phyloP scores from a whole-genome alignment of 768 basidiomycete genomes.

The Termitomyces sp. region DNA sequence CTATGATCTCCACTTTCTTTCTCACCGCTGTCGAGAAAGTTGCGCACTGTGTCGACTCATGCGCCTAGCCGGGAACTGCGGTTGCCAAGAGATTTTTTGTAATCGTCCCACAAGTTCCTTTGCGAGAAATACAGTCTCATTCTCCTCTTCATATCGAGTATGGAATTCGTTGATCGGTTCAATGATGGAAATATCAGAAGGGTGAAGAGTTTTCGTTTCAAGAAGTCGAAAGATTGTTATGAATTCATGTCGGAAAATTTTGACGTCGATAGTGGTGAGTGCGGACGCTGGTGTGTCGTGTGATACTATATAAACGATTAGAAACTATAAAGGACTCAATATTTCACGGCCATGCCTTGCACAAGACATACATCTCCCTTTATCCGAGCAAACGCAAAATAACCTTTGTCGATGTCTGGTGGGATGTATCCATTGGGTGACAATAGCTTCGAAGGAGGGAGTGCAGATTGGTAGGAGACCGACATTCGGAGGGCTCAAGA shows the following conservation, averaged over 20 bases:
- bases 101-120: conserved; percentile 47
- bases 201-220: conserved; percentile 44
- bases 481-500: conserved; percentile 12
- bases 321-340: neutral
- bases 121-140: conserved; percentile 57
- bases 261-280: conserved; percentile 47
- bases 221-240: conserved; percentile 61
- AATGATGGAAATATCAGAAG: conserved; percentile 49
- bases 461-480: conserved; percentile 10
- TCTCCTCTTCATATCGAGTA: conserved; percentile 57
- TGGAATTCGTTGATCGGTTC: conserved; percentile 48
- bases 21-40: conserved; percentile 22
- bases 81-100: conserved; percentile 36
- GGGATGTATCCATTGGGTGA: conserved; percentile 11
- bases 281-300: conserved; percentile 40
- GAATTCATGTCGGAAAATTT: conserved; percentile 60
- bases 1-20: neutral
- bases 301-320: conserved; percentile 30
- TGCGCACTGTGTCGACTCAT: conserved; percentile 23
- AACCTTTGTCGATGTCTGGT: conserved; percentile 36
- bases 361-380: conserved; percentile 55
- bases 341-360: conserved; percentile 56
- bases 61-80: conserved; percentile 19
- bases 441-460: conserved; percentile 3
- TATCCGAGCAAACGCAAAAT: conserved; percentile 60